These are phyloP conservation scores for Orbilia quercus DNA, from an alignment of 2,329 filamentous ascomycete genomes.

Conservation along the genomic window DNA sequence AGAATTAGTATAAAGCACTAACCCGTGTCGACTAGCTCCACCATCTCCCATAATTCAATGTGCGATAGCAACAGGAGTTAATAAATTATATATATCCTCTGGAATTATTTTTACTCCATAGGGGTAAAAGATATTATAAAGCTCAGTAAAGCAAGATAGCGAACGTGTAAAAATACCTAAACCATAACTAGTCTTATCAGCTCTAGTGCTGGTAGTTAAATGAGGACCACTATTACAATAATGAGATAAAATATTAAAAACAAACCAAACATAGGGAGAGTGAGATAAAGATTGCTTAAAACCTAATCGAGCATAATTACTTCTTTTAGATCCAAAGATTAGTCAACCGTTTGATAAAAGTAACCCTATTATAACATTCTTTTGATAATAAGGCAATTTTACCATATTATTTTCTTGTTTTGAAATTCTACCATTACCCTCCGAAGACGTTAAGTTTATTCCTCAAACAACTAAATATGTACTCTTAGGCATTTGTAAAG, in stretches of 20 bases:
- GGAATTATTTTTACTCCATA: conserved; percentile 24
- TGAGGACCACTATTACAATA: conserved; percentile 17
- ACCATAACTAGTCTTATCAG: not conserved
- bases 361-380: conserved; percentile 18
- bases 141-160: conserved; percentile 30
- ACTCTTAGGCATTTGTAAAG: no score
- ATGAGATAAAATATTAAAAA: conserved; percentile 19
- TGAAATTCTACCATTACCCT: conserved; percentile 1
- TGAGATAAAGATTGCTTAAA: conserved; percentile 27
- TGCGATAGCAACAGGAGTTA: conserved; percentile 25
- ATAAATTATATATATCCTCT: conserved; percentile 24
- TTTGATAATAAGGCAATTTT: conserved; percentile 13
- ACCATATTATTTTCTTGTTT: conserved; percentile 6
- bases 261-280: conserved; percentile 14
- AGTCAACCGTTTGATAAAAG: conserved; percentile 19
- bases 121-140: conserved; percentile 9
- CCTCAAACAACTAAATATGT: conserved; percentile 20
- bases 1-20: conserved; percentile 17
- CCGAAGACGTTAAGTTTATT: conserved; percentile 12
- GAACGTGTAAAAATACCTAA: conserved; percentile 12
- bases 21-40: not conserved
- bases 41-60: conserved; percentile 33
- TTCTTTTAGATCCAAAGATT: conserved; percentile 9
- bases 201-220: conserved; percentile 11
- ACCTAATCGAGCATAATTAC: conserved; percentile 19